A percentile compares a stretch with the other conserved stretches of the same genome.
Evolutionary conservation across 208 protist species (phyloP).

Genomic region (Angomonas deanei): DNA sequence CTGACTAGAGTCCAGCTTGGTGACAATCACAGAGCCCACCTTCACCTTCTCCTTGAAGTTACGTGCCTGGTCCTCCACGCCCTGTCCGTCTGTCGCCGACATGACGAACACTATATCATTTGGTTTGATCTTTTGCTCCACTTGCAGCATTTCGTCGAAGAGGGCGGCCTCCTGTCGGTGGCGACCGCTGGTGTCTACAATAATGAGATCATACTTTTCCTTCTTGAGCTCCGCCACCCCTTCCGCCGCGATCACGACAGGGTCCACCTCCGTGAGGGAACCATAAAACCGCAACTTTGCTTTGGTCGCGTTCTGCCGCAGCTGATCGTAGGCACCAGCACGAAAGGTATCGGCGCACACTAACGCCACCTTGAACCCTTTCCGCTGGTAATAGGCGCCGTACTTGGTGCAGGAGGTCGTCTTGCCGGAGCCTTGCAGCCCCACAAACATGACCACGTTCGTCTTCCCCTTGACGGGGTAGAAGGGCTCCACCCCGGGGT

Average conservation of each 20-base stretch:
- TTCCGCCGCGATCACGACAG: conserved; percentile 94
- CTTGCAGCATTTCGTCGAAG: conserved; percentile 99
- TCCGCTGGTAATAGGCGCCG: conserved; percentile 93
- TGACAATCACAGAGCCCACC: conserved; percentile 98
- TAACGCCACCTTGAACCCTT: conserved; percentile 93
- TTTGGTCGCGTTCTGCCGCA: conserved; percentile 99
- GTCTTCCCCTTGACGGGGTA: conserved; percentile 92
- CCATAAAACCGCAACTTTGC: conserved; percentile 98
- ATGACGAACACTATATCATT: conserved; percentile 98
- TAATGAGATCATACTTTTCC: conserved; percentile 97
- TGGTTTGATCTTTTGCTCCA: conserved; percentile 79
- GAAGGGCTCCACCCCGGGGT: conserved; percentile 95
- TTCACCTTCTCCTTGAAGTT: conserved; percentile 91
- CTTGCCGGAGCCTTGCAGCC: conserved; percentile 96
- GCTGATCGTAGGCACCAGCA: conserved; percentile 95
- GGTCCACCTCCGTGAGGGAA: conserved; percentile 93
- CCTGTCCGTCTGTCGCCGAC: conserved; percentile 97
- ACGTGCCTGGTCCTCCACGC: conserved; percentile 93
- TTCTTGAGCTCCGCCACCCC: conserved; percentile 96
- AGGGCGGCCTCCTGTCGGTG: conserved; percentile 98
- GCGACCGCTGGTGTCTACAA: conserved; percentile 98
- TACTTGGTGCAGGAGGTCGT: conserved; percentile 99
- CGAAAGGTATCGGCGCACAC: conserved; percentile 99
- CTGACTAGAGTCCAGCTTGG: conserved; percentile 98
- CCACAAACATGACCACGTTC: conserved; percentile 99